A percentile compares a stretch with the other conserved stretches of the same genome.
Conservation (phyloP, 768 basidiomycete species). For the Agaricus blazei region DNA sequence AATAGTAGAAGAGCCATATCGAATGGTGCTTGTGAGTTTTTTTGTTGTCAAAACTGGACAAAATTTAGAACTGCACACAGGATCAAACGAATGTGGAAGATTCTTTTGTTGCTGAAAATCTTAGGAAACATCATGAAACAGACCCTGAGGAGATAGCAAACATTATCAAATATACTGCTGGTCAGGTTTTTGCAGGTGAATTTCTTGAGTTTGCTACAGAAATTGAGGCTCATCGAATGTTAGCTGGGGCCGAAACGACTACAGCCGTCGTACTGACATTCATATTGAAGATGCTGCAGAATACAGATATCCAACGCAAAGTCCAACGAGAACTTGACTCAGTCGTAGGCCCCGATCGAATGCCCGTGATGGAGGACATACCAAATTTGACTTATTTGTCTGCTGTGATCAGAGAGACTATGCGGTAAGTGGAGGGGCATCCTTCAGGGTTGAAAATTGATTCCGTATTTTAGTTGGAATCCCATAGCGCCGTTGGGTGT, state of each 20-base stretch:
- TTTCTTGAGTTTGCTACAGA: neutral
- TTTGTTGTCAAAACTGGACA: neutral
- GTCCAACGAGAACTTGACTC: slow-evolving; percentile 13
- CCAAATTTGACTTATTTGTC: slow-evolving; percentile 7
- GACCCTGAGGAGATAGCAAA: neutral
- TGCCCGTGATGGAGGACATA: slow-evolving; percentile 8
- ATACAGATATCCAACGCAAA: slow-evolving; percentile 7
- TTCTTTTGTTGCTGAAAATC: neutral
- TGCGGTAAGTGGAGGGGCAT: slow-evolving; percentile 1
- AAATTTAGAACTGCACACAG: neutral
- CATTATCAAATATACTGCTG: neutral
- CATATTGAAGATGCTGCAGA: slow-evolving; percentile 8
- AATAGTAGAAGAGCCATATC: slow-evolving; percentile 1
- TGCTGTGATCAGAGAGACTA: slow-evolving; percentile 11
- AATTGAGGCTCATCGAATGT: neutral
- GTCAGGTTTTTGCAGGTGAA: slow-evolving; percentile 5
- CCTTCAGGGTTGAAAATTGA: neutral
- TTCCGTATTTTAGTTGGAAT: neutral
- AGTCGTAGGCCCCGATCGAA: slow-evolving; percentile 10
- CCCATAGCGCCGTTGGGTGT: slow-evolving; percentile 4
- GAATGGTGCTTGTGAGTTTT: neutral
- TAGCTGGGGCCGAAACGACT: neutral
- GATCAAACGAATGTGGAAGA: neutral
- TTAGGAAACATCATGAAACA: neutral
- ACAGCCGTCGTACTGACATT: neutral